A percentile compares a stretch with the other conserved stretches of the same genome.
Evolutionary conservation across 73 alveolate species (phyloP).

Genomic region (Tetrahymena malaccensis): DNA sequence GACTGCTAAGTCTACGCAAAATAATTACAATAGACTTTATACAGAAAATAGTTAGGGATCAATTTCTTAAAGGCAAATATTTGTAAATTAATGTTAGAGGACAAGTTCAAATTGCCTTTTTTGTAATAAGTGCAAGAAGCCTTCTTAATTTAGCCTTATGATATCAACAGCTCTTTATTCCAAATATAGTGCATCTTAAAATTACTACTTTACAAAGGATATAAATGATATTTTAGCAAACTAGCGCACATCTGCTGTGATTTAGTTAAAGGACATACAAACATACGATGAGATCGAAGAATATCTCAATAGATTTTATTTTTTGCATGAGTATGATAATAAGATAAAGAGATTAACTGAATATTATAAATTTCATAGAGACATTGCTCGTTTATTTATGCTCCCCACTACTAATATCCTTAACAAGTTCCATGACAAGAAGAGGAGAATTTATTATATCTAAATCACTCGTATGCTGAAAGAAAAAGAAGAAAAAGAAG

Average conservation of each 20-base stretch:
- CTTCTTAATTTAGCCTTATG: neutral
- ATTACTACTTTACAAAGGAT: conserved; percentile 27
- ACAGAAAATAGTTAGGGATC: neutral
- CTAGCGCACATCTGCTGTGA: conserved; percentile 6
- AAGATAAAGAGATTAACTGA: conserved; percentile 22
- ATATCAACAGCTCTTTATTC: conserved; percentile 23
- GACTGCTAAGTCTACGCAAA: neutral
- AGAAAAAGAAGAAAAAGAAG: conserved; percentile 3
- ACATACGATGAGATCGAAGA: neutral
- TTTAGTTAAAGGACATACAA: conserved; percentile 4
- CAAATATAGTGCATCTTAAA: conserved; percentile 35
- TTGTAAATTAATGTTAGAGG: neutral
- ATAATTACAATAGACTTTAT: neutral
- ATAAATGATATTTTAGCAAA: conserved; percentile 11
- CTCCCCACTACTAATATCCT: conserved; percentile 14
- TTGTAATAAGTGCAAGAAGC: conserved; percentile 12
- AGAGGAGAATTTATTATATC: conserved; percentile 28
- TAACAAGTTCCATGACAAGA: conserved; percentile 31
- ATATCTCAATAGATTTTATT: conserved; percentile 9
- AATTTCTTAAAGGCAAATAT: neutral
- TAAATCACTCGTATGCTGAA: conserved; percentile 28
- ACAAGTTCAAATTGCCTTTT: neutral
- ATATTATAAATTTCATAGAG: conserved; percentile 38
- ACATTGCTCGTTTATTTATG: conserved; percentile 34
- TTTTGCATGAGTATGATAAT: neutral